phyloP scores from a whole-genome alignment of 306 rosid genomes.

The Dryas octopetala region DNA sequence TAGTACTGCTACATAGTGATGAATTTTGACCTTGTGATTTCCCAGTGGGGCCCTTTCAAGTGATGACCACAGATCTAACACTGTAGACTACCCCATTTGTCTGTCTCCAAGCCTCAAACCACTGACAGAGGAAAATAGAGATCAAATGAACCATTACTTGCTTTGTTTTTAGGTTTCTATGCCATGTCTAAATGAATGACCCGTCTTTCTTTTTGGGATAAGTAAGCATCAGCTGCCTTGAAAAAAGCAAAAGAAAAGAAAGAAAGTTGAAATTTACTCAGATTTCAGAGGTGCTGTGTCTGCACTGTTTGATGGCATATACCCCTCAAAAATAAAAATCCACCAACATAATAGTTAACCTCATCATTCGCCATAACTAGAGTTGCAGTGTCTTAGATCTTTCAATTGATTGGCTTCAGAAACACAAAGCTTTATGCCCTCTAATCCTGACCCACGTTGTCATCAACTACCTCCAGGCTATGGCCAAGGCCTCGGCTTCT shows the following conservation, averaged over 20 bases:
- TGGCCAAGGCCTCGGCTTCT: conserved; percentile 27
- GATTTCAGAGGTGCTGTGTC: conserved; percentile 43
- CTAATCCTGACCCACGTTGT: conserved; percentile 54
- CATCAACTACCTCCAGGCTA: too few species aligned
- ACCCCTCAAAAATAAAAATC: conserved; percentile 33
- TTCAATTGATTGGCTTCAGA: conserved; percentile 56
- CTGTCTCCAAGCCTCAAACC: conserved; percentile 28
- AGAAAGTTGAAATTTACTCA: conserved; percentile 46
- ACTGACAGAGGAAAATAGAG: conserved; percentile 15
- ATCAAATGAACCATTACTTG: not conserved
- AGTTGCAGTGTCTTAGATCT: conserved; percentile 67
- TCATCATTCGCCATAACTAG: conserved; percentile 42
- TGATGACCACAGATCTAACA: conserved; percentile 42
- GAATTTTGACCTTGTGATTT: conserved; percentile 41
- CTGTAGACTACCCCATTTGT: conserved; percentile 3
- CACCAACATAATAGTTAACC: conserved; percentile 44
- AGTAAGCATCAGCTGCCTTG: conserved; percentile 34
- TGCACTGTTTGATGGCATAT: conserved; percentile 38
- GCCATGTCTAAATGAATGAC: not conserved
- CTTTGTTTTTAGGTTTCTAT: not conserved
- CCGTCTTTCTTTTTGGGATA: conserved; percentile 11
- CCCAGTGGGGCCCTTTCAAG: conserved; percentile 38
- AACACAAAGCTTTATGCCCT: conserved; percentile 42
- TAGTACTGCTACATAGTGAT: not conserved
- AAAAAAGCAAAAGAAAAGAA: conserved; percentile 39